Evolutionary conservation across 1,284 basidiomycete genomes (phyloP), one percentile per base, ranked within the genome.

Genomic region (Ceratorhiza oryzae-sativae): DNA sequence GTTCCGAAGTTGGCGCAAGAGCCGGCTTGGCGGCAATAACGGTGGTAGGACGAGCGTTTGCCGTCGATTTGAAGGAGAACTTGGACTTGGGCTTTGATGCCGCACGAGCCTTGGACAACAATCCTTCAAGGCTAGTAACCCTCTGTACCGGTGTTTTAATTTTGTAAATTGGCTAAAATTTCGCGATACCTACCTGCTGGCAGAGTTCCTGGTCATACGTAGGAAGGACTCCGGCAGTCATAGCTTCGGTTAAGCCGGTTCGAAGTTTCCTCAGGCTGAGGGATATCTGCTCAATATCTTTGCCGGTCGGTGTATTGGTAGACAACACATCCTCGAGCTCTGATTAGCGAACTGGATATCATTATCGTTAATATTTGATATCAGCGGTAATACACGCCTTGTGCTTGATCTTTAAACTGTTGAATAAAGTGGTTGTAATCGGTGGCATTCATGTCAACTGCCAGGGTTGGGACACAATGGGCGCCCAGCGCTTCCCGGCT

Each of bases 121-220:
- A 68, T n/a, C 41, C 51, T 68, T 68, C 65, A 3, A 68, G 65
- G 23, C 36, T 15, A 20, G 53, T 39, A 15, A 68, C 39, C 9
- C 65, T 36, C 65, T 68, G 20, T n/a, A 45, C 12, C 13, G 4
- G 18, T 36, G 27, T 68, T 45, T 20, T 3, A 39, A 5, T 56
- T 30, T 23, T 12, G 18, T 1, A 65, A n/a, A 48, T 30, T 34
- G 62, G 4, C 13, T 9, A 15, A 23, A 48, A 23, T 3, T 34
- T n/a, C 9, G 2, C n/a, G 12, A 18, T 2, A 55, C 65, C 34
- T 34, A 56, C 65, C 39, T 68, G 45, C 36, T 68, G 36, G n/a
- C 65, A 68, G n/a, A 68, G 65, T 51, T 51, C 13, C 18, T 68
- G 65, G 34, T 68, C 65, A 34, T 68, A 68, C 9, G 65, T 25